These are phyloP conservation scores for Trametes coccinea DNA, from an alignment of 768 basidiomycete species.

Conservation along the genomic window DNA sequence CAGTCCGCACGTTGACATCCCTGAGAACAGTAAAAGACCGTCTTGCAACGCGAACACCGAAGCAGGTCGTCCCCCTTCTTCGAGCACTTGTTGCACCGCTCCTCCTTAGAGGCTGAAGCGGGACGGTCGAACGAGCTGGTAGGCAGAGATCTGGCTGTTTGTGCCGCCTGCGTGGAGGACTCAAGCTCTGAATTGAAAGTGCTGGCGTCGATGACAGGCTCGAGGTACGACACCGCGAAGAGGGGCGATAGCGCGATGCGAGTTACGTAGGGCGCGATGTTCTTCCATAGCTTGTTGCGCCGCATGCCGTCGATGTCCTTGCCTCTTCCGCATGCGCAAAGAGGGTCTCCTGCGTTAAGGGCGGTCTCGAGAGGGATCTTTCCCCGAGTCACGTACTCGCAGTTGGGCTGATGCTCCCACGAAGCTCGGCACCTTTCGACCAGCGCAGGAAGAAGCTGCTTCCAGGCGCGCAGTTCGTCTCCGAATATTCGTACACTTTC, in stretches of 20 bases:
- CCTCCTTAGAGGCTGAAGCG: no score
- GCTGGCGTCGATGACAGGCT: constrained; percentile 30
- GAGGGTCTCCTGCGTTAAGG: constrained; percentile 29
- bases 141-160: no score
- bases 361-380: constrained; percentile 38
- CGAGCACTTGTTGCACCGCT: constrained; percentile 20
- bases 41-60: constrained; percentile 41
- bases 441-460: constrained; percentile 49
- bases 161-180: no score
- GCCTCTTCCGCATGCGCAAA: constrained; percentile 57
- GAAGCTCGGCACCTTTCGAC: constrained; percentile 54
- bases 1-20: constrained; percentile 48
- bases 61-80: constrained; percentile 33
- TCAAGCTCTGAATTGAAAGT: no score
- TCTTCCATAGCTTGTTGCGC: constrained; percentile 37
- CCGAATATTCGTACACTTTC: constrained; percentile 42
- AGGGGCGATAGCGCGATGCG: constrained; percentile 54
- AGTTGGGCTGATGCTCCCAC: constrained; percentile 48
- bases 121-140: no score
- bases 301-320: constrained; percentile 41
- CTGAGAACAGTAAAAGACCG: constrained; percentile 41
- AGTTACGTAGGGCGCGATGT: constrained; percentile 45
- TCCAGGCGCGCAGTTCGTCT: constrained; percentile 48
- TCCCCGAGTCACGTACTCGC: constrained; percentile 45
- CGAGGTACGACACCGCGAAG: constrained; percentile 52